Percentiles rank a stretch among this genome's conserved stretches.
Evolutionary conservation across 257 asterid genomes (phyloP).

Genomic region (Solanum sejunctum): DNA sequence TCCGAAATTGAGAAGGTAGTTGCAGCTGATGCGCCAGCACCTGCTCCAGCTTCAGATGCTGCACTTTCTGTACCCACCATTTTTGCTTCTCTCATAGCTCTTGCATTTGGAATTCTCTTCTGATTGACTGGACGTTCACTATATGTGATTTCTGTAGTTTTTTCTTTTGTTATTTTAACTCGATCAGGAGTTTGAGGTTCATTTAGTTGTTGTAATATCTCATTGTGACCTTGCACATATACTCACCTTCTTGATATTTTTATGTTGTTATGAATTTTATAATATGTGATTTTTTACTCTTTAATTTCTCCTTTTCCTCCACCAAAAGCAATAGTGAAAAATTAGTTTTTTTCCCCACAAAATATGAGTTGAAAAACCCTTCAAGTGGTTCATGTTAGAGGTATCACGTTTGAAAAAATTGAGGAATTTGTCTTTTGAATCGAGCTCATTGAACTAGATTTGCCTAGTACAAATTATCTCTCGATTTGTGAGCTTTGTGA

Average conservation of each 20-base stretch:
- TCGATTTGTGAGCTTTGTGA: too few species aligned
- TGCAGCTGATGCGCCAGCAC: conserved; percentile 6
- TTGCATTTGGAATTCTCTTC: conserved; percentile 28
- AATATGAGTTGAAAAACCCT: background rate
- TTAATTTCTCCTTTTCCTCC: background rate
- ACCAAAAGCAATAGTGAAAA: background rate
- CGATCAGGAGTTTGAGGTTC: background rate
- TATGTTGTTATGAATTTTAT: background rate
- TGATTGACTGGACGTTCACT: background rate
- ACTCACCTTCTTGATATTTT: background rate
- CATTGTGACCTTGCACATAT: background rate
- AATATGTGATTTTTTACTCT: background rate
- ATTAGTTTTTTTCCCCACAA: background rate
- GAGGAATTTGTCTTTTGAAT: too few species aligned
- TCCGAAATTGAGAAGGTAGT: conserved; percentile 21
- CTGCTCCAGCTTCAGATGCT: conserved; percentile 33
- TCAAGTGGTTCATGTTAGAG: too few species aligned
- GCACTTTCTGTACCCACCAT: conserved; percentile 20
- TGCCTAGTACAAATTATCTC: too few species aligned
- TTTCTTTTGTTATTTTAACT: background rate
- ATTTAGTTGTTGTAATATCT: background rate
- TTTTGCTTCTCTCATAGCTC: conserved; percentile 23
- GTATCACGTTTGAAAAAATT: too few species aligned
- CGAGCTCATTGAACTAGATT: background rate
- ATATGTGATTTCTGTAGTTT: background rate